These are phyloP conservation scores for Cyclospora cayetanensis DNA, from an alignment of 169 alveolate species.

Conservation along the genomic window DNA sequence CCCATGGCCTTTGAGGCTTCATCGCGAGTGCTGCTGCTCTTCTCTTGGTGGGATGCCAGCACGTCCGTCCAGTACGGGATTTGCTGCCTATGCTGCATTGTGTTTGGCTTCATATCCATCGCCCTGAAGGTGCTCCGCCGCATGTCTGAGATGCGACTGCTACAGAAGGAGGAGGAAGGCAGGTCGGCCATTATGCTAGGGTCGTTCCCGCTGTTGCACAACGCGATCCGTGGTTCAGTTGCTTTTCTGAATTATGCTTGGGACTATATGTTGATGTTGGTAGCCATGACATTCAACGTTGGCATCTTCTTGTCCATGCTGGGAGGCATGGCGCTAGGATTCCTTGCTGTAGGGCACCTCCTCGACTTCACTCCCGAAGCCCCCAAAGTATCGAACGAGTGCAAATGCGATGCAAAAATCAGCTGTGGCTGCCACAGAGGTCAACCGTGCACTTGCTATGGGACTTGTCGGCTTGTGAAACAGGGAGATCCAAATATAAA, in stretches of 20 bases:
- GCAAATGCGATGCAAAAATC: conserved; percentile 15
- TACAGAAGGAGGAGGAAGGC: neutral
- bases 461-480: neutral
- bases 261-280: conserved; percentile 74
- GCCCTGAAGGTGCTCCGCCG: conserved; percentile 67
- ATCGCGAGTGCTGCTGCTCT: conserved; percentile 31
- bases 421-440: conserved; percentile 64
- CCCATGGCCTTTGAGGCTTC: conserved; percentile 66
- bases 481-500: neutral
- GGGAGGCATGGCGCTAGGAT: conserved; percentile 68
- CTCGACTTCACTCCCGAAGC: neutral
- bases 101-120: conserved; percentile 61
- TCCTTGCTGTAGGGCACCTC: conserved; percentile 40
- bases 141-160: conserved; percentile 39
- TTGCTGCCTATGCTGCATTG: conserved; percentile 2
- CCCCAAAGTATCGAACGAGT: neutral
- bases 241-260: conserved; percentile 65
- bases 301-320: conserved; percentile 66
- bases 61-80: conserved; percentile 43
- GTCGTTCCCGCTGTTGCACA: conserved; percentile 57
- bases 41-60: conserved; percentile 49
- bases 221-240: conserved; percentile 52
- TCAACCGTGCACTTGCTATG: conserved; percentile 42
- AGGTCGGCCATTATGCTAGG: conserved; percentile 31
- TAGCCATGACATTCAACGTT: conserved; percentile 73